Conservation (phyloP, 306 rosid genomes). For the Crataegus laevigata region DNA sequence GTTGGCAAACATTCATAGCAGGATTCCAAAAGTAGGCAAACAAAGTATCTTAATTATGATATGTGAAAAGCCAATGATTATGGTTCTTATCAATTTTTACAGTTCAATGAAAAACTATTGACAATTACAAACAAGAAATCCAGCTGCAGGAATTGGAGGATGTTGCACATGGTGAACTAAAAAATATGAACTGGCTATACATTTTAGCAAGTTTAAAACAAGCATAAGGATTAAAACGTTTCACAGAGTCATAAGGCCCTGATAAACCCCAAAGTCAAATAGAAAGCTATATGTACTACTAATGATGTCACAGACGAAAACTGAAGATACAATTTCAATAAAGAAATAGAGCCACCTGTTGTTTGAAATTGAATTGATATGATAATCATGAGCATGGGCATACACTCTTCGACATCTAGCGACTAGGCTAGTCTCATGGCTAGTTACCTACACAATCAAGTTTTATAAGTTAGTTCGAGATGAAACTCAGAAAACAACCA, state of each 20-base stretch:
- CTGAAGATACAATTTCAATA: background rate
- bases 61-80: background rate
- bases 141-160: background rate
- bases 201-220: background rate
- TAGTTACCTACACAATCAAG: constrained; percentile 59
- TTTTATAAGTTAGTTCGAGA: constrained; percentile 20
- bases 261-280: background rate
- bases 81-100: background rate
- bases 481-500: constrained; percentile 1
- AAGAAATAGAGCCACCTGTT: constrained; percentile 65
- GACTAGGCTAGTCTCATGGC: constrained; percentile 70
- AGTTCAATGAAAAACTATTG: background rate
- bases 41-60: background rate
- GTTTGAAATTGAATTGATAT: constrained; percentile 93
- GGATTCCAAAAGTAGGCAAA: background rate
- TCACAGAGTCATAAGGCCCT: background rate
- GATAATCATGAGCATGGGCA: constrained; percentile 99
- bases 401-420: constrained; percentile 98
- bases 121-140: background rate
- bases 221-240: background rate
- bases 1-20: constrained; percentile 5
- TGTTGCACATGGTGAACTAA: background rate
- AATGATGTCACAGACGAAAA: background rate
- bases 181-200: background rate
- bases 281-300: background rate